A percentile compares a stretch with the other conserved stretches of the same genome.
Evolutionary conservation across 257 asterid species (phyloP).

Genomic region (Leptodermis oblonga): DNA sequence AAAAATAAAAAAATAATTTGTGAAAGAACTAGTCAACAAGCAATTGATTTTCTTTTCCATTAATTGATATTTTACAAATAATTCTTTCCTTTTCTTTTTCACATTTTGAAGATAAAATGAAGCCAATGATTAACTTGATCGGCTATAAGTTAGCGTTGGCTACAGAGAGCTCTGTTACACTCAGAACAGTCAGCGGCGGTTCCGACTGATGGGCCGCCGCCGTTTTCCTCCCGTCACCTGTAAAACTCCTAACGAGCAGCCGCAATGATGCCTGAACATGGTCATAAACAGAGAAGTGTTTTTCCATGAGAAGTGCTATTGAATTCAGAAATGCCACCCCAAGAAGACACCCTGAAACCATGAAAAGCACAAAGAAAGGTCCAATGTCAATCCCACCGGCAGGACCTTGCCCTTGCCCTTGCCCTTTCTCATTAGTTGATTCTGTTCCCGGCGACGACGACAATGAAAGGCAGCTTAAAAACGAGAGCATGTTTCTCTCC

Average conservation of each 20-base stretch:
- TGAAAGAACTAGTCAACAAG: no score
- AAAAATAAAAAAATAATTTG: no score
- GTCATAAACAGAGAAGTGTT: not conserved
- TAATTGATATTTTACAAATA: no score
- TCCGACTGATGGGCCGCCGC: not conserved
- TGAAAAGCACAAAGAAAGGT: constrained; percentile 40
- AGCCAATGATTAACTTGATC: no score
- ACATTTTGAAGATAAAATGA: no score
- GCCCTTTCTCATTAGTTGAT: no score
- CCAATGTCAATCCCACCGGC: constrained; percentile 30
- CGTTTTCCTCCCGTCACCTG: not conserved
- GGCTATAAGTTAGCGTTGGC: not conserved
- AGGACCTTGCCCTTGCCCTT: constrained; percentile 6
- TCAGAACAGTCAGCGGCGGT: not conserved
- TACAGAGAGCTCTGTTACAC: not conserved
- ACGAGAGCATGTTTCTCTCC: constrained; percentile 31
- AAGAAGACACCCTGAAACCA: constrained; percentile 24
- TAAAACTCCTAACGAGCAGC: no score
- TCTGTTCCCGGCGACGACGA: constrained; percentile 13
- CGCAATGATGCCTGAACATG: constrained; percentile 9
- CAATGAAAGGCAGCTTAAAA: constrained; percentile 31
- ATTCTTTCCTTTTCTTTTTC: no score
- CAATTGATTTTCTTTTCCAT: no score
- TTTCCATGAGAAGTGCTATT: constrained; percentile 10
- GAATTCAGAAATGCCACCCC: constrained; percentile 21